Evolutionary conservation across 257 asterid species (phyloP).

Genomic region (Cordia subcordata): DNA sequence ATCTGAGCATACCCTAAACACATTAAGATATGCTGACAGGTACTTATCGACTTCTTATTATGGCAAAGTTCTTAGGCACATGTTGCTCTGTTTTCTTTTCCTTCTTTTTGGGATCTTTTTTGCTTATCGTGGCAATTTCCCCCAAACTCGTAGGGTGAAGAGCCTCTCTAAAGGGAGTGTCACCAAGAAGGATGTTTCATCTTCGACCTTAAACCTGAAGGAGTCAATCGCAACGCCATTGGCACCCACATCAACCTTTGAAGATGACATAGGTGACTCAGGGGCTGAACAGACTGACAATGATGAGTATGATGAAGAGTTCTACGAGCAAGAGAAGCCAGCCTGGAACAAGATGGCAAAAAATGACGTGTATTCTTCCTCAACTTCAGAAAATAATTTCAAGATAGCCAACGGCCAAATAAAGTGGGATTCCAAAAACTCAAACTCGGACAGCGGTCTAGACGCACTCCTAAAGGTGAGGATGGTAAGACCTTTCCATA

Average conservation of each 20-base stretch:
- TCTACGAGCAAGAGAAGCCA: constrained; percentile 72
- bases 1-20: constrained; percentile 92
- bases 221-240: constrained; percentile 65
- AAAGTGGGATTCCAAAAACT: constrained; percentile 57
- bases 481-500: not conserved
- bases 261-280: constrained; percentile 75
- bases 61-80: not conserved
- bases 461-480: constrained; percentile 70
- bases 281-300: constrained; percentile 84
- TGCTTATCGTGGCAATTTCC: constrained; percentile 11
- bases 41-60: constrained; percentile 16
- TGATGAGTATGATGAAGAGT: constrained; percentile 79
- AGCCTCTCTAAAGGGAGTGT: constrained; percentile 88
- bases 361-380: constrained; percentile 44
- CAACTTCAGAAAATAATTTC: constrained; percentile 51
- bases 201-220: constrained; percentile 64
- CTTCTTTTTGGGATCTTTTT: too few relatives aligned
- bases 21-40: constrained; percentile 98
- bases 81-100: not conserved
- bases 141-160: constrained; percentile 59
- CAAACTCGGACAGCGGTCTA: constrained; percentile 55
- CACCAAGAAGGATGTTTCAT: constrained; percentile 62
- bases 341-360: constrained; percentile 47
- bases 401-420: constrained; percentile 59
- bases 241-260: constrained; percentile 52